A percentile compares a stretch with the other conserved stretches of the same genome.
Evolutionary conservation across 2,329 filamentous ascomycete species (phyloP).

Genomic region (Delphinella strobiligena): DNA sequence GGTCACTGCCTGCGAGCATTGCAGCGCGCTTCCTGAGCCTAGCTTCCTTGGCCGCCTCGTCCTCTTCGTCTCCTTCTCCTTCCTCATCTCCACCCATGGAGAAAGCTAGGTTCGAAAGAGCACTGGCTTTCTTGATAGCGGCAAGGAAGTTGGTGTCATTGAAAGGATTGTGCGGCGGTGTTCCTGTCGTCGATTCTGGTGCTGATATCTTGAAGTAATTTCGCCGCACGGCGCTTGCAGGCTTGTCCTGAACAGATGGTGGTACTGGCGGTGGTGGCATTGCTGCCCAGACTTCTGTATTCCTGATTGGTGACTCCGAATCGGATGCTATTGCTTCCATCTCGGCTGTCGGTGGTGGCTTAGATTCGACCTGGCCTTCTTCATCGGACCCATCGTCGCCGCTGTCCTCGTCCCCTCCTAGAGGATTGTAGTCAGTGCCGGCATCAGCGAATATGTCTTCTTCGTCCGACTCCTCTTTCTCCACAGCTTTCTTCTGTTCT

Average conservation of each 20-base stretch:
- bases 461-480: slow-evolving; percentile 31
- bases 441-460: slow-evolving; percentile 52
- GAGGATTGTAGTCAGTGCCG: slow-evolving; percentile 48
- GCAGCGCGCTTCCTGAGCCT: slow-evolving; percentile 50
- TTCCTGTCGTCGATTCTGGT: slow-evolving; percentile 6
- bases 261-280: slow-evolving; percentile 8
- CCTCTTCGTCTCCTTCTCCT: slow-evolving; percentile 30
- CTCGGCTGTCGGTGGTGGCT: background rate
- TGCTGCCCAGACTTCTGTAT: background rate
- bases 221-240: slow-evolving; percentile 12
- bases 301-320: background rate
- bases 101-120: slow-evolving; percentile 23
- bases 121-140: slow-evolving; percentile 67
- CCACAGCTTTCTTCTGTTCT: slow-evolving; percentile 23
- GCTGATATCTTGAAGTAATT: slow-evolving; percentile 27
- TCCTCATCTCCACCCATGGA: slow-evolving; percentile 27
- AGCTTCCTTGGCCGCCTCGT: slow-evolving; percentile 39
- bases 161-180: slow-evolving; percentile 18
- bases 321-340: slow-evolving; percentile 1
- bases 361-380: background rate
- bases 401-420: slow-evolving; percentile 40
- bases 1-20: slow-evolving; percentile 58
- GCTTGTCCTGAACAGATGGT: background rate
- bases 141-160: slow-evolving; percentile 72
- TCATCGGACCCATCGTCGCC: slow-evolving; percentile 24